These are phyloP conservation scores for Syncephalastrum racemosum DNA, from an alignment of 371 early-diverging fungal genomes.

Conservation along the genomic window DNA sequence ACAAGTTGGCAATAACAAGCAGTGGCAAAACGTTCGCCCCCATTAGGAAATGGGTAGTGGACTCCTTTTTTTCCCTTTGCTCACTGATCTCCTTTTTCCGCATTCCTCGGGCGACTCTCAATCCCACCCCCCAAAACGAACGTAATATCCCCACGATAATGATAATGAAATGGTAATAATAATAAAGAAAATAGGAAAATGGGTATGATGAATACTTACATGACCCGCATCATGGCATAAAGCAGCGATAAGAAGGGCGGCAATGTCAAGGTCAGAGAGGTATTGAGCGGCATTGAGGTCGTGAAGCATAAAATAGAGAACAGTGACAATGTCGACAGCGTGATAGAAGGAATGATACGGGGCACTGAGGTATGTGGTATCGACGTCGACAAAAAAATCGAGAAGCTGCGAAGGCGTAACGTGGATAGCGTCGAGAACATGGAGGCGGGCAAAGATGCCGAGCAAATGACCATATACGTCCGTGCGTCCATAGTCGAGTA, in stretches of 20 bases:
- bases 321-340: constrained; percentile 84
- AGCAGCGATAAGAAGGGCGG: constrained; percentile 79
- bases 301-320: constrained; percentile 73
- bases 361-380: constrained; percentile 66
- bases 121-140: constrained; percentile 3
- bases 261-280: constrained; percentile 64
- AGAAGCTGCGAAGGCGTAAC: constrained; percentile 60
- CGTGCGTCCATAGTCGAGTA: constrained; percentile 29
- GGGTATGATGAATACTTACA: constrained; percentile 53
- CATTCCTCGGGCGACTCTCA: too few species aligned
- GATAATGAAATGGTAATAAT: not conserved
- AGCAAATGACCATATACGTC: constrained; percentile 29
- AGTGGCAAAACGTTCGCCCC: constrained; percentile 8
- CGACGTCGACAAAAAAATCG: constrained; percentile 81
- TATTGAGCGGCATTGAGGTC: constrained; percentile 63
- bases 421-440: constrained; percentile 25
- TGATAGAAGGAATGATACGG: constrained; percentile 91
- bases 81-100: constrained; percentile 6
- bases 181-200: not conserved
- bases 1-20: constrained; percentile 4
- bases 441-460: constrained; percentile 22
- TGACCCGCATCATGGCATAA: constrained; percentile 91
- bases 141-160: not conserved
- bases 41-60: not conserved
- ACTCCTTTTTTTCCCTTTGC: constrained; percentile 12